Evolutionary conservation across 352 stramenopile species (phyloP), one percentile per base, ranked within the genome.

Genomic region (Pythium sukuiense): DNA sequence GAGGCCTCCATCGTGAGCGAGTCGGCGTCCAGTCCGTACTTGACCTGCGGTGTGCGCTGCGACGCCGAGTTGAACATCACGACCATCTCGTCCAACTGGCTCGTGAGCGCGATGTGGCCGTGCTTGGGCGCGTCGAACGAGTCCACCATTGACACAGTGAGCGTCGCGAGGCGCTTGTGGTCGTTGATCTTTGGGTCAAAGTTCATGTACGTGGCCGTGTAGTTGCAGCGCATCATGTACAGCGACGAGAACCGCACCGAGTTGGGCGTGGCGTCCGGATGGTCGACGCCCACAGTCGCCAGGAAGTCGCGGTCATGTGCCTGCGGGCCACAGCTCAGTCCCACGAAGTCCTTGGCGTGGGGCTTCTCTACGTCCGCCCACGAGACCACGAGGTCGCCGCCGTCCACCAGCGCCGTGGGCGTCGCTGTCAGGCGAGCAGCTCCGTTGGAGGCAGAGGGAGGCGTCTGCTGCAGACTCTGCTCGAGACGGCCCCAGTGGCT

Each of bases 61-160:
- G 82, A 92, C 13, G 74, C 84, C 46, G 84, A 90, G 61, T 90
- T 93, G 68, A 88, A 90, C 77, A 90, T 88, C 54, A 91, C 75
- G 18, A 81, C 86, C 82, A 91, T 91, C 64, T 90, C 78, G 41
- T 91, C 72, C 2, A 78, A 37, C 30, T 72, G 24, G 18, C 73
- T 70, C 14, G 80, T 89, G 45, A 92, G 70, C 1, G 81, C 74
- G 56, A 92, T 82, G 59, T 90, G 81, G n/a, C 84, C 84, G 20
- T 92, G 84, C 61, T 90, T 89, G 9, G 84, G 82, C 0, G 75
- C 66, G 43, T 75, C 71, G 27, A 89, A 87, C 12, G 73, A 73
- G n/a, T 88, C 75, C 29, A 63, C 64, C 81, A 90, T 90, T 33
- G 70, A 67, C 12, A 92, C 72, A 35, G 65, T 60, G 27, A 90